Percentiles rank a stretch among this genome's conserved stretches.
These are phyloP conservation scores for Gomphus sp. DNA, from an alignment of 1,284 basidiomycete genomes.

Conservation along the genomic window DNA sequence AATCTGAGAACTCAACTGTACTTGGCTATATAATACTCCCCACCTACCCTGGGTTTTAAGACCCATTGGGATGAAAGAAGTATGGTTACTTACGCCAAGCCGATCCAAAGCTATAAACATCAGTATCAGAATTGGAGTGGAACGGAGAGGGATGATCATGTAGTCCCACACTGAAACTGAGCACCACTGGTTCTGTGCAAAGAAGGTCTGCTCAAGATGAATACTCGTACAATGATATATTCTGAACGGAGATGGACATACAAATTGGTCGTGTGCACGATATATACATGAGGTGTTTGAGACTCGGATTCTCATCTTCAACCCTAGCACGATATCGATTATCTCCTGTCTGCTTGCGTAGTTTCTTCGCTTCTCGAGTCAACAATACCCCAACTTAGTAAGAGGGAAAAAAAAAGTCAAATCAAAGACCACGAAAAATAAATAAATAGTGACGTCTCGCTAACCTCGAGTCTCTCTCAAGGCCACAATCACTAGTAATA, in stretches of 20 bases:
- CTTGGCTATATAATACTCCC: slow-evolving; percentile 66
- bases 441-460: background rate
- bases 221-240: background rate
- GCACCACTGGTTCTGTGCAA: slow-evolving; percentile 65
- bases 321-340: slow-evolving; percentile 50
- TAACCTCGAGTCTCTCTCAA: slow-evolving; percentile 24
- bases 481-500: slow-evolving; percentile 20
- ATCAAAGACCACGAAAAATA: background rate
- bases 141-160: background rate
- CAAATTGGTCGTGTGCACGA: slow-evolving; percentile 63
- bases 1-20: slow-evolving; percentile 36
- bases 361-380: slow-evolving; percentile 44
- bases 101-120: slow-evolving; percentile 53
- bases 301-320: slow-evolving; percentile 51
- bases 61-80: too few relatives aligned
- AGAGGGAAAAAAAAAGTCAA: background rate
- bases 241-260: slow-evolving; percentile 23
- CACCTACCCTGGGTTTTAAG: slow-evolving; percentile 18
- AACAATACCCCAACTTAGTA: slow-evolving; percentile 44
- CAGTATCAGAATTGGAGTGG: background rate
- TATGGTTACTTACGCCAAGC: slow-evolving; percentile 38
- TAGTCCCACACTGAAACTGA: slow-evolving; percentile 54
- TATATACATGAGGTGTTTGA: slow-evolving; percentile 50
- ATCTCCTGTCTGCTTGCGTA: slow-evolving; percentile 56
- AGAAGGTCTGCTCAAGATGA: slow-evolving; percentile 38